Conservation (phyloP, 305 asterid genomes). For the Fraxinus angustifolia region DNA sequence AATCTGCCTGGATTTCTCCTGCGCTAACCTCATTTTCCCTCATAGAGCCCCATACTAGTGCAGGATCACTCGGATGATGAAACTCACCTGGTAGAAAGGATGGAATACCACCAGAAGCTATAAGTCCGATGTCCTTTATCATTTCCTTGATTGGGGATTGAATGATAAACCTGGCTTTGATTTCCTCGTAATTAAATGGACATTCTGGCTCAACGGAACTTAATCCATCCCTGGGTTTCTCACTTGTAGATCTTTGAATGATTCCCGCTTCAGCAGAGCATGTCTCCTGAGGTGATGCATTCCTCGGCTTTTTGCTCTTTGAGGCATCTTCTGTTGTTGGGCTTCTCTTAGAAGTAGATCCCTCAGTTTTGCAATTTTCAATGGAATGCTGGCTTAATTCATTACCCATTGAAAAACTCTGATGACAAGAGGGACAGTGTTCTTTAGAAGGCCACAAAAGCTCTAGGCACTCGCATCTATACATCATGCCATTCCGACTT, state of each 20-base stretch:
- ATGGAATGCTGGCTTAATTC: conserved; percentile 49
- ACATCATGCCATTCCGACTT: conserved; percentile 39
- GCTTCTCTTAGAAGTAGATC: conserved; percentile 38
- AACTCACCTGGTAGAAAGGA: conserved; percentile 40
- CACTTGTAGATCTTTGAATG: conserved; percentile 34
- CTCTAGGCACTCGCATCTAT: conserved; percentile 82
- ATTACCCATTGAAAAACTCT: conserved; percentile 48
- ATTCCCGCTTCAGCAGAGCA: conserved; percentile 26
- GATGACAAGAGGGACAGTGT: conserved; percentile 79
- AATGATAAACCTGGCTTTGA: conserved; percentile 54
- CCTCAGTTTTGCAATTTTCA: conserved; percentile 44
- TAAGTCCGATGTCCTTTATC: conserved; percentile 64
- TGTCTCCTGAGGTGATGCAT: conserved; percentile 35
- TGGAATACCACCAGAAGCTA: conserved; percentile 56
- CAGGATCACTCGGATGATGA: conserved; percentile 46
- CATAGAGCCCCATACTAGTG: conserved; percentile 33
- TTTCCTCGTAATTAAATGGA: conserved; percentile 73
- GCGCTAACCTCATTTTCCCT: conserved; percentile 31
- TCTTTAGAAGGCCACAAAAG: conserved; percentile 62
- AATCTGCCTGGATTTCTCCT: conserved; percentile 27
- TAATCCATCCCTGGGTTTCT: conserved; percentile 42
- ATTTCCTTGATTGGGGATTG: conserved; percentile 62
- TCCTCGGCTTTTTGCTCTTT: conserved; percentile 46
- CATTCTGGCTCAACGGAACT: conserved; percentile 42
- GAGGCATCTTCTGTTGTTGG: conserved; percentile 40